phyloP scores from a whole-genome alignment of 1,284 basidiomycete genomes.

The Marasmius tenuissimus region DNA sequence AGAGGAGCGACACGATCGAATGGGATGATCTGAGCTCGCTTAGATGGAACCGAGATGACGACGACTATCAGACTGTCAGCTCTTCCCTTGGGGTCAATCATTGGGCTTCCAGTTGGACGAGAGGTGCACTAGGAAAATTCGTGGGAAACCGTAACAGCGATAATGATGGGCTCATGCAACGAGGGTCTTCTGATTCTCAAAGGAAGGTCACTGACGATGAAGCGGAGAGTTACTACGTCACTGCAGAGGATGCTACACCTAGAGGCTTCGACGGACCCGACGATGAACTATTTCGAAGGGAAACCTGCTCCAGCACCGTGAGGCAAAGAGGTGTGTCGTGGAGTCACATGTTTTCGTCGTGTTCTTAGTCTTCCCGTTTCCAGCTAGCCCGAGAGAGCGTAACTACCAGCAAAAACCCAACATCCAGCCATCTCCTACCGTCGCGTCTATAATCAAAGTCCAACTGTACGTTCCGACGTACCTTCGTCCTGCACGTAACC shows the following conservation, averaged over 20 bases:
- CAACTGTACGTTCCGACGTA: constrained; percentile 22
- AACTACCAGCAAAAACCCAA: neutral
- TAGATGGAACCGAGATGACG: constrained; percentile 2
- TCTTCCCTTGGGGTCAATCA: neutral
- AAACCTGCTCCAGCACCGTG: neutral
- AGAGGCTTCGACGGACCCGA: neutral
- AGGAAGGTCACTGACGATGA: neutral
- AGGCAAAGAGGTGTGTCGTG: neutral
- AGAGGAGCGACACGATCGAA: neutral
- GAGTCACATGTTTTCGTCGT: too few relatives aligned
- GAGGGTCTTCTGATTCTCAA: neutral
- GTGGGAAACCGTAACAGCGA: neutral
- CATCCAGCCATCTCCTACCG: neutral
- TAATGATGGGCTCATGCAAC: neutral
- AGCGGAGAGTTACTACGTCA: neutral
- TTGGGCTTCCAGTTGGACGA: neutral
- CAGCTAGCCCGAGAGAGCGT: neutral
- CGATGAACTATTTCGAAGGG: neutral
- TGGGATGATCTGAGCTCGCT: constrained; percentile 3
- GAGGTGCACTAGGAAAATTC: neutral
- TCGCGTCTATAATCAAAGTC: constrained; percentile 16
- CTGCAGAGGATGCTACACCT: neutral
- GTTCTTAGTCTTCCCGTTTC: too few relatives aligned
- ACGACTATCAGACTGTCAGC: neutral
- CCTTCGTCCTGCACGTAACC: neutral